These are phyloP conservation scores for Linum usitatissimum DNA, from an alignment of 345 rosid genomes.

Conservation along the genomic window DNA sequence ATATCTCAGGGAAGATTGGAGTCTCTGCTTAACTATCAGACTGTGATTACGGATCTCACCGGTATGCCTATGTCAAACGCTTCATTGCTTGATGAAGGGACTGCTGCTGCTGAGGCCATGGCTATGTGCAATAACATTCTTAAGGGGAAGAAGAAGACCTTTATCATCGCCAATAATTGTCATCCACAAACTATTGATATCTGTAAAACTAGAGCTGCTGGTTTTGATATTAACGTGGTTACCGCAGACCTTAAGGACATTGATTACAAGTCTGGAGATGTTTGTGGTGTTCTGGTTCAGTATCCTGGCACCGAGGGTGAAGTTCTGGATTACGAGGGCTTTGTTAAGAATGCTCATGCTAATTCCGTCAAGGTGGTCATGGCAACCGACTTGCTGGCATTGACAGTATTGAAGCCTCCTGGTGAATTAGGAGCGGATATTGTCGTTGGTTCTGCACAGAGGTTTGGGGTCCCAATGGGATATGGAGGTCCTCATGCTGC, in stretches of 20 bases:
- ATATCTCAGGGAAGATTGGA: conserved; percentile 89
- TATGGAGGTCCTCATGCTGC: conserved; percentile 99
- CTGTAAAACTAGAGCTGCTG: conserved; percentile 85
- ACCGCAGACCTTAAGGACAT: conserved; percentile 67
- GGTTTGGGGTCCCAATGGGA: conserved; percentile 98
- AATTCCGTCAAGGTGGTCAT: conserved; percentile 92
- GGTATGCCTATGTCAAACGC: conserved; percentile 96
- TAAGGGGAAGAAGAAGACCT: conserved; percentile 91
- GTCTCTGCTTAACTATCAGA: conserved; percentile 82
- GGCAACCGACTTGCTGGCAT: conserved; percentile 87
- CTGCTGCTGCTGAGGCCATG: conserved; percentile 99
- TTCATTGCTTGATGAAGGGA: conserved; percentile 88
- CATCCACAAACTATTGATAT: conserved; percentile 94
- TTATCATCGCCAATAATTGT: conserved; percentile 68
- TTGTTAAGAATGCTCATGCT: conserved; percentile 82
- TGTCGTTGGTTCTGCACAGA: conserved; percentile 90
- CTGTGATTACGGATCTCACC: conserved; percentile 77
- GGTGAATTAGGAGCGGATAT: conserved; percentile 94
- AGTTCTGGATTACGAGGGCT: conserved; percentile 74
- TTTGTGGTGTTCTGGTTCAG: conserved; percentile 94
- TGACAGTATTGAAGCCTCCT: conserved; percentile 91
- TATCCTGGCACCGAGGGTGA: conserved; percentile 97
- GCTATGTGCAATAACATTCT: conserved; percentile 89
- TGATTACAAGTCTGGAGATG: conserved; percentile 69
- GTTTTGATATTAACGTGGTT: conserved; percentile 69